Conservation (phyloP, 192 early-diverging fungal species). For the Cladochytrium replicatum region DNA sequence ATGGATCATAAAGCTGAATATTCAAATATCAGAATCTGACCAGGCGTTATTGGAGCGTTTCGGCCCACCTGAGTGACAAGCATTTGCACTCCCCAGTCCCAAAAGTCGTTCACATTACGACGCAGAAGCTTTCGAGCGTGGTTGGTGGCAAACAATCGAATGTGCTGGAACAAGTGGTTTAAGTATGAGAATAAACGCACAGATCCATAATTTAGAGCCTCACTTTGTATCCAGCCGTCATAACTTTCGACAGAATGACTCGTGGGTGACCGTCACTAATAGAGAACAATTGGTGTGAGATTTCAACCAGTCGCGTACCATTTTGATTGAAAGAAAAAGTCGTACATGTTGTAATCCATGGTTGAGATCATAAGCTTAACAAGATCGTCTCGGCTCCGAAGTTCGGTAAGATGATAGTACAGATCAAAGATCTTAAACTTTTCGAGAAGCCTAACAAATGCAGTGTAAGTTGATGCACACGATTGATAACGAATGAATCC, state of each 20-base stretch:
- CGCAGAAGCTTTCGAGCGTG: slow-evolving; percentile 57
- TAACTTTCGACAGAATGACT: slow-evolving; percentile 68
- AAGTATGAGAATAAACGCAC: neutral
- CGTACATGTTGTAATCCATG: slow-evolving; percentile 60
- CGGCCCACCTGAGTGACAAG: slow-evolving; percentile 51
- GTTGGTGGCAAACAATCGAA: slow-evolving; percentile 65
- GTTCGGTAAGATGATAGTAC: slow-evolving; percentile 67
- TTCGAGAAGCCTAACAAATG: slow-evolving; percentile 38
- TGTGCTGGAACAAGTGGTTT: slow-evolving; percentile 21
- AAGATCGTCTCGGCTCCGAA: slow-evolving; percentile 68
- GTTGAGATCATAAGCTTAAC: slow-evolving; percentile 60
- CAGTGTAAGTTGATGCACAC: neutral
- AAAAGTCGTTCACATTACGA: slow-evolving; percentile 44
- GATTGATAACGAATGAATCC: neutral
- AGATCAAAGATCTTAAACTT: slow-evolving; percentile 70
- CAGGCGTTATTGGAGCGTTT: neutral
- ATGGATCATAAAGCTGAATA: slow-evolving; percentile 63
- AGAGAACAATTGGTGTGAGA: slow-evolving; percentile 4
- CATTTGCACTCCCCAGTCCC: slow-evolving; percentile 62
- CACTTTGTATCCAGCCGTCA: slow-evolving; percentile 75
- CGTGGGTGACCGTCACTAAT: slow-evolving; percentile 69
- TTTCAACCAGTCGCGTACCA: neutral
- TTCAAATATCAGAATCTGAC: neutral
- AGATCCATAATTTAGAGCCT: neutral
- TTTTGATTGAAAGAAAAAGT: neutral